A percentile compares a stretch with the other conserved stretches of the same genome.
Evolutionary conservation across 768 basidiomycete genomes (phyloP).

Genomic region (Boletus fagicola): DNA sequence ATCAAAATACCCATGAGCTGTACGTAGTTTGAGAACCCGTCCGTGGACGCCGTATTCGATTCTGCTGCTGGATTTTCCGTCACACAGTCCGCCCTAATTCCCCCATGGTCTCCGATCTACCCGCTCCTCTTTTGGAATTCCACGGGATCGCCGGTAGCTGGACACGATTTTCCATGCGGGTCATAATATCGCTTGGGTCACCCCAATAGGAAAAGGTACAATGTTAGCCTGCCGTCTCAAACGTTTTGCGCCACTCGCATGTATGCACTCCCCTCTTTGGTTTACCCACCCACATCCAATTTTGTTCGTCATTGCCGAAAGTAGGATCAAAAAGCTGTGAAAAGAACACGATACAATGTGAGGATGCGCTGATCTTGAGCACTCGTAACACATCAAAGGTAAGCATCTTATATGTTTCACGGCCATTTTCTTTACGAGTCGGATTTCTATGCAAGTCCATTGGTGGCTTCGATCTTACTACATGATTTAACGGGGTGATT

Average conservation of each 20-base stretch:
- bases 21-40: neutral
- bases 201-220: neutral
- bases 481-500: neutral
- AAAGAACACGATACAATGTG: neutral
- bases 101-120: neutral
- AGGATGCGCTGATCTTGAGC: neutral
- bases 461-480: neutral
- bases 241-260: neutral
- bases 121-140: neutral
- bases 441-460: neutral
- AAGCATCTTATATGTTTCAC: neutral
- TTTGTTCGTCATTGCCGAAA: neutral
- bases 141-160: neutral
- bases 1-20: neutral
- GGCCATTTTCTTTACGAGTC: neutral
- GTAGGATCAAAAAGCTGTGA: neutral
- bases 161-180: neutral
- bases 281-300: neutral
- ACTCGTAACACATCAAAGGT: neutral
- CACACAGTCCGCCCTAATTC: slow-evolving; percentile 2
- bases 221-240: neutral
- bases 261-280: neutral
- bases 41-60: neutral
- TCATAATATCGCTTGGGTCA: neutral
- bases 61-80: slow-evolving; percentile 2